phyloP scores from a whole-genome alignment of 139 green algal genomes.

The Picochlorum sp. region DNA sequence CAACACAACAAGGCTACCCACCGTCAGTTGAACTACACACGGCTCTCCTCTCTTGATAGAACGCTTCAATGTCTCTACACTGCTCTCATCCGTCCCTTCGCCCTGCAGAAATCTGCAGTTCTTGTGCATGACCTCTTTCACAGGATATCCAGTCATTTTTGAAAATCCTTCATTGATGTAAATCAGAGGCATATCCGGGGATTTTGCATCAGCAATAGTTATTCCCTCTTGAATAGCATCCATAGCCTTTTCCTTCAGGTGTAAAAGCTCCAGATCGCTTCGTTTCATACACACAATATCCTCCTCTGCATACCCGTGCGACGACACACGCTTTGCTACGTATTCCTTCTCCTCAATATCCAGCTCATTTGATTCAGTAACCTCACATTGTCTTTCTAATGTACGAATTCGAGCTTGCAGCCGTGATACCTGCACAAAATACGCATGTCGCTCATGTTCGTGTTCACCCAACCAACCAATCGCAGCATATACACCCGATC shows the following conservation, averaged over 20 bases:
- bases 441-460: background rate
- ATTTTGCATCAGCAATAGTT: slow-evolving; percentile 61
- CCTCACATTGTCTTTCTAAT: no score
- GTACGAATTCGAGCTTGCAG: no score
- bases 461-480: no score
- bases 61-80: slow-evolving; percentile 29
- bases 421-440: background rate
- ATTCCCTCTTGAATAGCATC: slow-evolving; percentile 65
- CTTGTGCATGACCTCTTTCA: slow-evolving; percentile 31
- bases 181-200: slow-evolving; percentile 76
- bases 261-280: slow-evolving; percentile 53
- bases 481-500: no score
- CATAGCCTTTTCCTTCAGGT: slow-evolving; percentile 69
- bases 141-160: slow-evolving; percentile 71
- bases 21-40: slow-evolving; percentile 39
- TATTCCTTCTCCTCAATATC: no score
- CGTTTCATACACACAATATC: slow-evolving; percentile 39
- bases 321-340: background rate
- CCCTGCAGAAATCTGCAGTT: slow-evolving; percentile 71
- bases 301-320: background rate
- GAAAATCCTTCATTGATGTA: slow-evolving; percentile 73
- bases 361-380: no score
- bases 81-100: slow-evolving; percentile 24
- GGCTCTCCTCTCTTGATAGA: slow-evolving; percentile 38
- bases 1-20: background rate